Base-by-base conservation (phyloP, 2,329 filamentous ascomycete genomes). In the Penicillium sp. region DNA sequence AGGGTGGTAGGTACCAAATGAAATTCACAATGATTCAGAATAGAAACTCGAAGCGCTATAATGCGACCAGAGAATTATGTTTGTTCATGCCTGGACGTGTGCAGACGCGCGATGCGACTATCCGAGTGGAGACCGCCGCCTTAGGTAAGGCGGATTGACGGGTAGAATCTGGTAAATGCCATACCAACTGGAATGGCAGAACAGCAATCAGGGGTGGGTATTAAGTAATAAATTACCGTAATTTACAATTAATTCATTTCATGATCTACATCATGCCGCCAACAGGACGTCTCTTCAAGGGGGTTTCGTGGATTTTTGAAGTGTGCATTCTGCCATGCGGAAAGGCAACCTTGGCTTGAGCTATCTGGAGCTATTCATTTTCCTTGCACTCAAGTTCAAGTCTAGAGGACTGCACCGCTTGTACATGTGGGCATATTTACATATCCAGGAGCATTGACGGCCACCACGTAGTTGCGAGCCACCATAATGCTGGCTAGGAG, bases 81-180 rank as follows among this genome's bases (percentile, higher is more conserved):
- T 40, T 53, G 43, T 56, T 53, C 58, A 64, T 64, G 62, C 57
- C 62, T 64, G 58, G 60, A 64, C 57, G 60, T 60, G 62, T 60
- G 57, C 55, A 57, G 61, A 61, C 59, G 54, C 59, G 60, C 60
- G 60, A 58, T 60, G 60, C 55, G 58, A 58, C 55, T 55, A 50
- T 58, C 57, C 47, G 52, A 55, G 52, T 55, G 58, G 60, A 49
- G 27, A 44, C 40, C 18, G 43, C 50, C 44, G 60, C 56, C 55
- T 62, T 62, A 62, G 40, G 60, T 62, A 62, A 62, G 51, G 53
- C 46, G 54, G 55, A 24, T 35, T 49, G 46, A 49, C 46, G 7
- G 46, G 44, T 4, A n/a, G 14, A 27, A 35, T 49, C 11, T 33
- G 46, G n/a, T 49, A 49, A 11, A 6, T 14, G 33, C 4, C 46